Evolutionary conservation across 2,329 filamentous ascomycete genomes (phyloP), one percentile per base, ranked within the genome.

Genomic region (Fusarium compactum): DNA sequence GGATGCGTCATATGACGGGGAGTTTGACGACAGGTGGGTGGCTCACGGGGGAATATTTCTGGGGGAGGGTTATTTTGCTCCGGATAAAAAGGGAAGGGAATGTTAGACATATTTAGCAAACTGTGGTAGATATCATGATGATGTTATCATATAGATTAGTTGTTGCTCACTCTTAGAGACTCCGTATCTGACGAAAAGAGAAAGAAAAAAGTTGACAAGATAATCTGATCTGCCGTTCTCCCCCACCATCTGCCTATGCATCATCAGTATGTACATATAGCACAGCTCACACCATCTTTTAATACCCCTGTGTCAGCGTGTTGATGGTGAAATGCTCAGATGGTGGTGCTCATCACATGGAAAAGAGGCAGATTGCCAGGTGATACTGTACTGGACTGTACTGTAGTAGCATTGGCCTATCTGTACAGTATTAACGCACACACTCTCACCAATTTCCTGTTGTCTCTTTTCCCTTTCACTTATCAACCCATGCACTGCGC

Each of bases 1-100:
- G 51, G 44, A 70, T 71, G 67, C 67, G 68, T 69, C 68, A 70
- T 69, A 65, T 65, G 67, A 46, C 62, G 68, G 67, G 68, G 63
- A 71, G 68, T 69, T 71, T 65, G 63, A 61, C 58, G 24, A 53
- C 58, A 52, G 43, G 22, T 46, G 34, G 41, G 30, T 46, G 14
- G 48, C 50, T 24, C 11, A 45, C 24, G 38, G 47, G 32, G 16
- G 20, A 15, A 22, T 20, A 27, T 32, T n/a, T 11, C 20, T 15
- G 29, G 18, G 18, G 15, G 9, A 25, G 14, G 30, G 46, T 12
- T 29, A 15, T 34, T 41, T 51, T 56, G 50, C 32, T 41, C 38
- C 30, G 27, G 43, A 24, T 8, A 44, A 48, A 29, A 14, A 27
- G 15, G 27, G n/a, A 18, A 15, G 14, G 29, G 25, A 46, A 40